Base-by-base conservation (phyloP, 1,284 basidiomycete species). In the Ceratobasidium sp. region DNA sequence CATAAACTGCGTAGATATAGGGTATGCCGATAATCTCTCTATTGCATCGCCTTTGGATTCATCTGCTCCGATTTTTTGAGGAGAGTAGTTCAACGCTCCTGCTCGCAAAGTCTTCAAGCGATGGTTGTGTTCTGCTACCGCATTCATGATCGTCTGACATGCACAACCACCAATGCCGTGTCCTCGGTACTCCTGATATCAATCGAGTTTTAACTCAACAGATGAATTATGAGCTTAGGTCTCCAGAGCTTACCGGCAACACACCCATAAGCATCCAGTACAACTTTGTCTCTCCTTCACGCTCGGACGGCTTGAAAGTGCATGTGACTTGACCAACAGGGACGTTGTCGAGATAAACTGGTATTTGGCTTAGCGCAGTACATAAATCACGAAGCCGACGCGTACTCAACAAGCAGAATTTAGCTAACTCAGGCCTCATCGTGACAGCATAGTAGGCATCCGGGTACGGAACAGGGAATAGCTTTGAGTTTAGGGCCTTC, bases 221-320 rank as follows among this genome's bases (percentile, higher is more conserved):
- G 26, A 64, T 33, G 39, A 12, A 53, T 15, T 15, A 9, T 1
- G 9, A 63, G 15, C 33, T 40, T 20, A 42, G 28, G 13, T 13
- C 10, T 6, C 23, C 26, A 20, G 40, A 39, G 10, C 58, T 26
- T 73, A 73, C 71, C 26, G 18, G 23, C 44, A 73, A 23, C 12
- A 72, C 70, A 6, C 70, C 70, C 70, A 72, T 72, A 3, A 72
- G 70, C 70, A 72, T 72, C 33, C 70, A 53, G 40, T 72, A 72
- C 18, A 72, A 6, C 18, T 40, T 53, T 20, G 70, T 40, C 28
- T 72, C 70, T 26, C 28, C 40, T 33, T 63, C 44, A 42, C 71
- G 58, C 44, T 73, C 71, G 5, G 71, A 73, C 1, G 71, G 71
- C 28, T 73, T 73, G 56, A 73, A 44, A 10, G 23, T 73, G 42